Evolutionary conservation across 148 eudicot species (phyloP), one percentile per base, ranked within the genome.

Genomic region (Persicaria tinctoria): DNA sequence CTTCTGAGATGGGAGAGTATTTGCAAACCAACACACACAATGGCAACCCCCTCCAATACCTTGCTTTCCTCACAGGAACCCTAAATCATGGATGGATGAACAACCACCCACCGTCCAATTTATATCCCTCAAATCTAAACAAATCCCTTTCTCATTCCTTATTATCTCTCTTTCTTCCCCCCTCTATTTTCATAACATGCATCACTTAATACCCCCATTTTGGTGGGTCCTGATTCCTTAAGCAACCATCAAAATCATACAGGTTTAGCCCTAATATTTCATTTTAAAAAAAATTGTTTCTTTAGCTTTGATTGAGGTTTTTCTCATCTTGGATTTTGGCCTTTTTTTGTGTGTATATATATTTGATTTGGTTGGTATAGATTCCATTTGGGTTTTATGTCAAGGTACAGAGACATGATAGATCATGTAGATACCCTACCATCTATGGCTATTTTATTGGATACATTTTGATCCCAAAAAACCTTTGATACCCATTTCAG

Each of bases 1-100:
- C 74, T 71, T 66, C 70, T 66, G 18, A 66, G 70, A 66, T 66
- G 70, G 70, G 70, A 66, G 70, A 66, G 70, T 66, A 66, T 12
- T 46, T n/a, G 70, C 70, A 66, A 66, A 66, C 13, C 70, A 64
- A 64, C n/a, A 66, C 70, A 41, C 70, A 66, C 12, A 66, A 27
- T 13, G 6, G 47, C 70, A 66, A 66, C 41, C 41, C 41, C 41
- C 44, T 44, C 70, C 2, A 66, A 66, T 66, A 66, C 70, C 70
- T 66, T 66, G 70, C 70, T 66, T 66, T 66, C 46, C 48, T 66
- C 48, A 38, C 47, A 66, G 70, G 70, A 66, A 66, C 70, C 70
- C 70, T 66, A 66, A 66, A 27, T 66, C n/a, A 66, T 66, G 70
- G 47, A 14, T 38, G 70, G 70, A 38, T 12, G 12, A 66, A 66